phyloP scores from a whole-genome alignment of 1,284 basidiomycete genomes.

The Coniophora puteana region DNA sequence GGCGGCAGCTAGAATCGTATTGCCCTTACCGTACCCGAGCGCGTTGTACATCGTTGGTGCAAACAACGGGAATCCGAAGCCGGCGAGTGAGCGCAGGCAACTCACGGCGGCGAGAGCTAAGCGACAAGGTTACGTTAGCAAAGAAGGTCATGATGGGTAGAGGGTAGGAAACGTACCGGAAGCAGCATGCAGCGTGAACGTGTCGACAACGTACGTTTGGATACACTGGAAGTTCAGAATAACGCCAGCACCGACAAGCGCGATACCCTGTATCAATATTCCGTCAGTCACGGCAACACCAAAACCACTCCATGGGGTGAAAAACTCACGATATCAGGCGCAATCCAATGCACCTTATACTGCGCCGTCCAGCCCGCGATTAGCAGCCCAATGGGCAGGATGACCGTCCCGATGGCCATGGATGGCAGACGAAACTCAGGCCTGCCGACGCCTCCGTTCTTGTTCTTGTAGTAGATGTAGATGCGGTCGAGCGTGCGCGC shows the following conservation, averaged over 20 bases:
- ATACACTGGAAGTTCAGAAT: constrained; percentile 45
- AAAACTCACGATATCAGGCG: constrained; percentile 53
- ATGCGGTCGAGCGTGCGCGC: constrained; percentile 44
- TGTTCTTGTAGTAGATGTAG: constrained; percentile 38
- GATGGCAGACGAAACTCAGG: constrained; percentile 46
- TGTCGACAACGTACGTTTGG: constrained; percentile 51
- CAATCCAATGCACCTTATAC: constrained; percentile 59
- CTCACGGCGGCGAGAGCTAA: constrained; percentile 56
- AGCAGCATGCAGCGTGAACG: constrained; percentile 52
- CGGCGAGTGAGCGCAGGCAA: constrained; percentile 54
- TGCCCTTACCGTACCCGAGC: constrained; percentile 63
- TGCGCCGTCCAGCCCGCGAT: constrained; percentile 66
- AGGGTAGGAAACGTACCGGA: constrained; percentile 32
- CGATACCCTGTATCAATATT: constrained; percentile 49
- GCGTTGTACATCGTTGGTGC: constrained; percentile 60
- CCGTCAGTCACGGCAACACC: neutral
- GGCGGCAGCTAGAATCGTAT: constrained; percentile 54
- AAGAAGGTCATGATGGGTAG: constrained; percentile 13
- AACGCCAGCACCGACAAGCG: constrained; percentile 36
- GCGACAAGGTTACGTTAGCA: constrained; percentile 15
- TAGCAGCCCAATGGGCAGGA: constrained; percentile 58
- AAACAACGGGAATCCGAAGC: constrained; percentile 68
- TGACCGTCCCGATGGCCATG: constrained; percentile 53
- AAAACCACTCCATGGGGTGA: neutral
- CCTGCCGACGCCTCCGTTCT: constrained; percentile 40